Evolutionary conservation across 139 green algal genomes (phyloP), one percentile per base, ranked within the genome.

Genomic region (Mesostigma viride): DNA sequence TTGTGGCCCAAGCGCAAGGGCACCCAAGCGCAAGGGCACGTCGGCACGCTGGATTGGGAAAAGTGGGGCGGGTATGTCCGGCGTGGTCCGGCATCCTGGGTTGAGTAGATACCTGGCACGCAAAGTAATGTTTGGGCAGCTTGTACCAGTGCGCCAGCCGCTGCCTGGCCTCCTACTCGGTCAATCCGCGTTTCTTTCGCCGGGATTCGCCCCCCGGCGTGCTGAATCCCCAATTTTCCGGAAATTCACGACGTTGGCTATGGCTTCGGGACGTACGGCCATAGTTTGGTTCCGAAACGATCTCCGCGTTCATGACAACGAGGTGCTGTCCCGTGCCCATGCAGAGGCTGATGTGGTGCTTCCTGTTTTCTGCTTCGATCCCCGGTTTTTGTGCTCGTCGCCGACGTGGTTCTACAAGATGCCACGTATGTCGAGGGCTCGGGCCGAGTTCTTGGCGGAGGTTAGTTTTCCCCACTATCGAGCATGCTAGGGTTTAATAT

Each of bases 221-320:
- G 14, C 40, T 24, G 14, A 14, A 8, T 24, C 8, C 40, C 40
- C 8, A 51, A 14, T 8, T 51, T 14, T 51, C 40, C 40, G 40
- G 8, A 8, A 8, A 51, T 51, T 8, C 8, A 51, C 40, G 8
- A 24, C 40, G 40, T 51, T 51, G 8, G 40, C 8, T 14, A 51
- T 60, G 17, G 51, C 51, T 4, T 27, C 51, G 17, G n/a, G 20
- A 81, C 1, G 65, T 24, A 14, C 8, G 40, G 14, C 40, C 56
- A 73, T 97, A 2, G 45, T 95, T 1, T 96, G 90, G 88, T 91
- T 97, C 70, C 68, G 91, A 0, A 92, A 91, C 74, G 90, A 95
- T 66, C 79, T 95, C 57, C 86, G 89, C 20, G 60, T 91, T 66
- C 81, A 76, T 27, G 91, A 97, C 80, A 97, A 97, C 67, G 66